A percentile compares a stretch with the other conserved stretches of the same genome.
Evolutionary conservation across 1,284 basidiomycete species (phyloP).

Genomic region (Xerocomus nothofagi): DNA sequence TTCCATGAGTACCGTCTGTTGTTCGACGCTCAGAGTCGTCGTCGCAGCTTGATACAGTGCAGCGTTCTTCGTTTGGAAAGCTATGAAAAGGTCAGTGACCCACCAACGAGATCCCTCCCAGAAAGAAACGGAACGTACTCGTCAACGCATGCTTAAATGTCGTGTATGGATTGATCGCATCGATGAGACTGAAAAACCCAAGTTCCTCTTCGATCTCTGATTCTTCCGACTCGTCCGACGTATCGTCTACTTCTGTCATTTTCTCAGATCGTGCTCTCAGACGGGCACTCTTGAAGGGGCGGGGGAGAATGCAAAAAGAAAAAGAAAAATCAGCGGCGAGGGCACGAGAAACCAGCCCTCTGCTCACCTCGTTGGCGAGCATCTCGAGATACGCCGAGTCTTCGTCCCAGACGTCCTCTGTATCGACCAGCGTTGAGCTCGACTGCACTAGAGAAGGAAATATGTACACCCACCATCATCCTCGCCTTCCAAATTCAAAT

Average conservation of each 20-base stretch:
- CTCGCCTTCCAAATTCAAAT: conserved; percentile 65
- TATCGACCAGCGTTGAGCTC: conserved; percentile 7
- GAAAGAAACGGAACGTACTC: conserved; percentile 41
- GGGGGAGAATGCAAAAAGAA: too few relatives aligned
- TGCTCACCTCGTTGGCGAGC: conserved; percentile 73
- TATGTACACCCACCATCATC: conserved; percentile 53
- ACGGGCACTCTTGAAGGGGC: conserved; percentile 57
- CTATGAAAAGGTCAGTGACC: too few relatives aligned
- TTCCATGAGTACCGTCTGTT: conserved; percentile 79
- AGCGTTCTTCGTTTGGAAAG: conserved; percentile 71
- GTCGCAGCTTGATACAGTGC: conserved; percentile 68
- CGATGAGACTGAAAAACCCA: conserved; percentile 76
- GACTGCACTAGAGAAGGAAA: neutral
- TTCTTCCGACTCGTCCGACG: conserved; percentile 51
- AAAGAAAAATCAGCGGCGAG: neutral
- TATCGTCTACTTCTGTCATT: conserved; percentile 40
- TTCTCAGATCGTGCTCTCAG: conserved; percentile 61
- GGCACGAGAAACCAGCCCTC: neutral
- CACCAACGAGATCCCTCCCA: too few relatives aligned
- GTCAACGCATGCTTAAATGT: conserved; percentile 75
- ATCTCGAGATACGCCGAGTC: conserved; percentile 81
- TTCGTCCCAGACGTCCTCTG: conserved; percentile 82
- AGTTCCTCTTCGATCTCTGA: conserved; percentile 74
- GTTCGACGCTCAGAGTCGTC: conserved; percentile 66
- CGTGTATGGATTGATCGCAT: conserved; percentile 68